Evolutionary conservation across 2,329 filamentous ascomycete genomes (phyloP).

Genomic region (Pleomassaria siparia): DNA sequence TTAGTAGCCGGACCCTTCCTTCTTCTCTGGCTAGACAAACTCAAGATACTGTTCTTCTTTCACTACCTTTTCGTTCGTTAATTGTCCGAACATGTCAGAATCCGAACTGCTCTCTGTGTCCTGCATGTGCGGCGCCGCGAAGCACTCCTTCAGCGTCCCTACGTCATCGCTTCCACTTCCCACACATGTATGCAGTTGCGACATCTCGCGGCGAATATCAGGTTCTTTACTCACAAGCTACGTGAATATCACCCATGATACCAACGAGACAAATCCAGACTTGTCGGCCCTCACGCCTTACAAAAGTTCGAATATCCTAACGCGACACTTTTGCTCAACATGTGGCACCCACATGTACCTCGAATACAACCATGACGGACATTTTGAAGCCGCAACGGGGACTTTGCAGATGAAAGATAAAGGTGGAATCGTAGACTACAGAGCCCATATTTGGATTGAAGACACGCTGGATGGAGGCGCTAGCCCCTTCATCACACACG

Average conservation of each 20-base stretch:
- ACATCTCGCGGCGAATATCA: constrained; percentile 52
- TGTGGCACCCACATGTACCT: constrained; percentile 52
- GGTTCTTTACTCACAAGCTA: constrained; percentile 48
- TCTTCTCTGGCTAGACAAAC: background rate
- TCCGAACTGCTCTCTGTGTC: constrained; percentile 31
- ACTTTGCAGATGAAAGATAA: constrained; percentile 37
- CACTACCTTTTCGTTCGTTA: background rate
- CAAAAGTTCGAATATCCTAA: constrained; percentile 38
- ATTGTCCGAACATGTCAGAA: background rate
- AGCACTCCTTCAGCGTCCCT: constrained; percentile 41
- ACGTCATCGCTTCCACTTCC: constrained; percentile 45
- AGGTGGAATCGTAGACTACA: constrained; percentile 30
- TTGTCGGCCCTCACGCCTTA: constrained; percentile 38
- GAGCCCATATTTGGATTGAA: constrained; percentile 49
- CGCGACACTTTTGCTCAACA: constrained; percentile 46
- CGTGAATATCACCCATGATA: constrained; percentile 38
- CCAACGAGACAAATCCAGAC: constrained; percentile 17
- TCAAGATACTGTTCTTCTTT: background rate
- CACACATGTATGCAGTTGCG: constrained; percentile 52
- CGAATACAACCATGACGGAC: constrained; percentile 25
- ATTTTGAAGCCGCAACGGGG: constrained; percentile 47
- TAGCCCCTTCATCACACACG: constrained; percentile 48
- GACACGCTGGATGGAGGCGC: constrained; percentile 58
- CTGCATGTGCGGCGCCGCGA: constrained; percentile 49
- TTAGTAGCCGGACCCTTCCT: too few species aligned